Evolutionary conservation across 2,329 filamentous ascomycete species (phyloP).

Genomic region (Epichloe amarillans): DNA sequence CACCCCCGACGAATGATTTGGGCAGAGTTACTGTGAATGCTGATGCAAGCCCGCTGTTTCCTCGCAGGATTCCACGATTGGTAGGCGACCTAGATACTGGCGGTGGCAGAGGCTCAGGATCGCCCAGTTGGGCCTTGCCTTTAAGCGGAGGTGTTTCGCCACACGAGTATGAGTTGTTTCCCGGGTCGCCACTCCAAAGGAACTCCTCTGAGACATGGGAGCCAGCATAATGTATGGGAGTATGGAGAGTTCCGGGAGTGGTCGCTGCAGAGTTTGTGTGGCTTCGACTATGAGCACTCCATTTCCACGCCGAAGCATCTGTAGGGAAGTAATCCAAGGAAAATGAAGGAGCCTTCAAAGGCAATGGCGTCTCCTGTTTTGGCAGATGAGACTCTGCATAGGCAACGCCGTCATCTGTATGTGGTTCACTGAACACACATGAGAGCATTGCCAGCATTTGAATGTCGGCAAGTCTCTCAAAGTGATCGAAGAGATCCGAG

Average conservation of each 20-base stretch:
- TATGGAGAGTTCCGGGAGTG: slow-evolving; percentile 43
- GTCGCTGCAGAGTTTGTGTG: slow-evolving; percentile 40
- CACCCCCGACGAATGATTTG: slow-evolving; percentile 25
- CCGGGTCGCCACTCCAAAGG: slow-evolving; percentile 36
- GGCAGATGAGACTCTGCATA: slow-evolving; percentile 43
- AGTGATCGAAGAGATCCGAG: slow-evolving; percentile 48
- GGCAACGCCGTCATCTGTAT: slow-evolving; percentile 39
- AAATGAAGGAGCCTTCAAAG: slow-evolving; percentile 52
- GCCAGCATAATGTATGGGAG: slow-evolving; percentile 39
- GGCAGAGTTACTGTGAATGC: slow-evolving; percentile 43
- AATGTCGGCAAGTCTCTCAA: slow-evolving; percentile 47
- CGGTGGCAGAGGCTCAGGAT: slow-evolving; percentile 34
- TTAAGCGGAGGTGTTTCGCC: slow-evolving; percentile 47
- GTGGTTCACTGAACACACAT: slow-evolving; percentile 53
- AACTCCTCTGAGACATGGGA: slow-evolving; percentile 45
- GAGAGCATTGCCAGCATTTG: slow-evolving; percentile 63
- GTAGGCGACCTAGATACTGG: slow-evolving; percentile 48
- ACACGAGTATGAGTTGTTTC: slow-evolving; percentile 45
- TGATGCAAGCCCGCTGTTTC: slow-evolving; percentile 42
- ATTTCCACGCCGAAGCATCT: slow-evolving; percentile 43
- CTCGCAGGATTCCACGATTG: slow-evolving; percentile 36
- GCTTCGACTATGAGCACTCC: slow-evolving; percentile 38
- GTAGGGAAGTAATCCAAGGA: slow-evolving; percentile 54
- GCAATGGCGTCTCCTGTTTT: slow-evolving; percentile 47
- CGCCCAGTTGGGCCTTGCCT: slow-evolving; percentile 30